Evolutionary conservation across 768 basidiomycete species (phyloP).

Genomic region (Podaxis carcinomalis): DNA sequence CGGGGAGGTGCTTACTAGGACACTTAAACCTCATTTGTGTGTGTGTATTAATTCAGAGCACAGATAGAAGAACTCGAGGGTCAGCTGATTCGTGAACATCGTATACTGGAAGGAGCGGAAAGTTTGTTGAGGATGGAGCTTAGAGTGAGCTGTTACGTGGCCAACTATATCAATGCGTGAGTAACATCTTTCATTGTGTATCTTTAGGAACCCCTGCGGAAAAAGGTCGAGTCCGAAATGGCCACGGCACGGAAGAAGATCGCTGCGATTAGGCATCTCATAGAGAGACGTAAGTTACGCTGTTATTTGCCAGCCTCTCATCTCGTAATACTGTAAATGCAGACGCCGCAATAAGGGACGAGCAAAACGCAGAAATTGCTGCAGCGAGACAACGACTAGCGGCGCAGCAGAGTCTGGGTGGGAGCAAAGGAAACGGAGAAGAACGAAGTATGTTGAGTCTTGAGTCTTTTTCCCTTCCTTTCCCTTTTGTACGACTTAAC

Average conservation of each 20-base stretch:
- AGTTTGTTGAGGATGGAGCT: slow-evolving; percentile 73
- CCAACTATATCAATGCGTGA: slow-evolving; percentile 4
- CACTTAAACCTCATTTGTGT: not conserved
- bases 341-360: slow-evolving; percentile 4
- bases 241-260: slow-evolving; percentile 75
- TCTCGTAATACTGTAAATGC: slow-evolving; percentile 4
- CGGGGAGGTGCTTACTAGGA: not conserved
- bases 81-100: slow-evolving; percentile 69
- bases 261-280: slow-evolving; percentile 51
- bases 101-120: slow-evolving; percentile 91
- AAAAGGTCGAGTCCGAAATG: slow-evolving; percentile 74
- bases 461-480: not conserved
- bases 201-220: slow-evolving; percentile 56
- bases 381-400: slow-evolving; percentile 17
- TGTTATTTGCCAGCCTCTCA: not conserved
- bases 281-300: slow-evolving; percentile 45
- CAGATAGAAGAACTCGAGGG: slow-evolving; percentile 67
- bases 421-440: slow-evolving; percentile 14
- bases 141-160: slow-evolving; percentile 32
- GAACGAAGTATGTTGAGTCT: slow-evolving; percentile 37
- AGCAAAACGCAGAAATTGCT: slow-evolving; percentile 8
- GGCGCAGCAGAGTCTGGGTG: slow-evolving; percentile 14
- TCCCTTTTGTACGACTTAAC: not conserved
- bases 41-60: not conserved
- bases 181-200: slow-evolving; percentile 1